Evolutionary conservation across 345 rosid species (phyloP).

Genomic region (Eucalyptus erythrocorys): DNA sequence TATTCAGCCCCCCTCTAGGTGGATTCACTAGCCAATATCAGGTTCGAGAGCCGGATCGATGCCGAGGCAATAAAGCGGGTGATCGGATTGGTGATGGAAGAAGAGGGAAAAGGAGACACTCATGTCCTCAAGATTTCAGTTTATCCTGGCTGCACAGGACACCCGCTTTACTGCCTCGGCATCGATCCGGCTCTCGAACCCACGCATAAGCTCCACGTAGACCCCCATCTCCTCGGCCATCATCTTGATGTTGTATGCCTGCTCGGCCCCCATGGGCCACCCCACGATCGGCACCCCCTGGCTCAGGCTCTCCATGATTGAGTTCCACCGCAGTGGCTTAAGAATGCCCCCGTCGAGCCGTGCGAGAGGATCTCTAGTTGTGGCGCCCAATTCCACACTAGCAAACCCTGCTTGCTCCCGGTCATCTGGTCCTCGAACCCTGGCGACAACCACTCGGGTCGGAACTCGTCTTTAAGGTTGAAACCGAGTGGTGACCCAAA

Average conservation of each 20-base stretch:
- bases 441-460: constrained; percentile 24
- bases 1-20: no score
- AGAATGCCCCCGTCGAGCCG: constrained; percentile 20
- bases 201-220: constrained; percentile 24
- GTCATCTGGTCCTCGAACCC: constrained; percentile 20
- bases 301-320: constrained; percentile 40
- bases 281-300: constrained; percentile 39
- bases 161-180: constrained; percentile 12
- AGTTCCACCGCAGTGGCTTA: constrained; percentile 57
- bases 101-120: no score
- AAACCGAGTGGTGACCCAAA: constrained; percentile 30
- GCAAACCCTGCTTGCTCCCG: constrained; percentile 6
- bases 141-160: no score
- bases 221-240: constrained; percentile 42
- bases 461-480: constrained; percentile 16
- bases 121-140: no score
- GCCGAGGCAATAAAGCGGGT: no score
- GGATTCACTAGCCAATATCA: no score
- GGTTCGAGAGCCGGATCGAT: no score
- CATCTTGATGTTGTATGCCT: constrained; percentile 33
- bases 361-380: constrained; percentile 39
- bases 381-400: constrained; percentile 39
- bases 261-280: constrained; percentile 50
- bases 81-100: no score
- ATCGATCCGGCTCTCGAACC: constrained; percentile 1